A percentile compares a stretch with the other conserved stretches of the same genome.
Evolutionary conservation across 768 basidiomycete genomes (phyloP).

Genomic region (Rhodotorula toruloides): DNA sequence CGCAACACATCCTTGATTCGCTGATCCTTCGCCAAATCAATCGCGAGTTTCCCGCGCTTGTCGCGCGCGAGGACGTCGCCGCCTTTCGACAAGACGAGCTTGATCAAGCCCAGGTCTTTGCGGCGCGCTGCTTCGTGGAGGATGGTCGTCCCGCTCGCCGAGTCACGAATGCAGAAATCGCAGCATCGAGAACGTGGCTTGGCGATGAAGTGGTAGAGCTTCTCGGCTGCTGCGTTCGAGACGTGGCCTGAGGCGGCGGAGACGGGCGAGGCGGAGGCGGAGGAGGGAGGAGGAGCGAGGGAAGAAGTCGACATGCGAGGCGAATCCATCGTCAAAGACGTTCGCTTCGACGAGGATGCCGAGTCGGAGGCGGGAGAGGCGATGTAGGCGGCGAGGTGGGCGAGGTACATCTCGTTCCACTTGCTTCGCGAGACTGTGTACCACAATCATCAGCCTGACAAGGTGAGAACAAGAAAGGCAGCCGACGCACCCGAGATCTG

Average conservation of each 20-base stretch:
- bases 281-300: conserved; percentile 56
- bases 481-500: conserved; percentile 60
- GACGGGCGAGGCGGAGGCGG: conserved; percentile 46
- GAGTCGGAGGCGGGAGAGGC: conserved; percentile 20
- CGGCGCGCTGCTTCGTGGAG: conserved; percentile 81
- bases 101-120: conserved; percentile 72
- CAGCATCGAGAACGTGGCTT: conserved; percentile 66
- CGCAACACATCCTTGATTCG: conserved; percentile 72
- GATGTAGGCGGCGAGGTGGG: conserved; percentile 39
- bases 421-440: conserved; percentile 64
- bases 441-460: neutral
- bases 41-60: conserved; percentile 61
- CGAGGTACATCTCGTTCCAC: conserved; percentile 40
- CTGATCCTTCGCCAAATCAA: conserved; percentile 67
- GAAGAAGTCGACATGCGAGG: conserved; percentile 69
- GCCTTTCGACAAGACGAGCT: conserved; percentile 76
- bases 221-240: conserved; percentile 29
- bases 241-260: conserved; percentile 42
- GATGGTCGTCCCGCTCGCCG: conserved; percentile 58
- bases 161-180: conserved; percentile 74
- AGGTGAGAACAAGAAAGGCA: neutral
- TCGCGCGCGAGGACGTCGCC: conserved; percentile 85
- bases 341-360: conserved; percentile 1
- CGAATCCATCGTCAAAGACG: conserved; percentile 53
- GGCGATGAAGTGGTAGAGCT: conserved; percentile 53